phyloP scores from a whole-genome alignment of 108 stramenopile species.

The Epithemia pelagica region DNA sequence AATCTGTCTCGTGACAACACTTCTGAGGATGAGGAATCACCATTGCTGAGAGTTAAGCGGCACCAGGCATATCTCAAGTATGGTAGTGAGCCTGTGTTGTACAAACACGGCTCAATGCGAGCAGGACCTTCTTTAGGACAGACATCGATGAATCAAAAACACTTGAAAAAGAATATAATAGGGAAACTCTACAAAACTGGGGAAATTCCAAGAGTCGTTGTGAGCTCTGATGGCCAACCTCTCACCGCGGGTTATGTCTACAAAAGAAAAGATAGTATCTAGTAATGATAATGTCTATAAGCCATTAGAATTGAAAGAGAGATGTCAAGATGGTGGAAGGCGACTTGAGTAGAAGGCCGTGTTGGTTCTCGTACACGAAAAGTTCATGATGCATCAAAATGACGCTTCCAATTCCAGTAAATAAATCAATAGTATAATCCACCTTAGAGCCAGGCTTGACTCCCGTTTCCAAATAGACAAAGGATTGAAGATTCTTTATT shows the following conservation, averaged over 20 bases:
- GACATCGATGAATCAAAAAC: constrained; percentile 13
- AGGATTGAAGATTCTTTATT: constrained; percentile 61
- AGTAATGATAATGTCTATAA: neutral
- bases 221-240: neutral
- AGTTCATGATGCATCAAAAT: constrained; percentile 76
- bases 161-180: constrained; percentile 20
- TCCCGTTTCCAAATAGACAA: constrained; percentile 80
- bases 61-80: constrained; percentile 62
- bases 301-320: neutral
- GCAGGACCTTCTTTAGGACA: constrained; percentile 43
- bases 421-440: constrained; percentile 79
- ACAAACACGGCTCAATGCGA: constrained; percentile 54
- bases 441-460: constrained; percentile 59
- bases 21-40: constrained; percentile 30
- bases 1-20: constrained; percentile 10
- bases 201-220: neutral
- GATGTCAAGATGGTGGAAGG: neutral
- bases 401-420: constrained; percentile 79
- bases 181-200: constrained; percentile 19
- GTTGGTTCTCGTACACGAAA: constrained; percentile 43
- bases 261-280: neutral
- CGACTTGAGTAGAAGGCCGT: neutral
- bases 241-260: neutral
- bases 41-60: constrained; percentile 40
- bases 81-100: constrained; percentile 45